Conservation (phyloP, 1,284 basidiomycete species). For the Anthracocystis setariae region DNA sequence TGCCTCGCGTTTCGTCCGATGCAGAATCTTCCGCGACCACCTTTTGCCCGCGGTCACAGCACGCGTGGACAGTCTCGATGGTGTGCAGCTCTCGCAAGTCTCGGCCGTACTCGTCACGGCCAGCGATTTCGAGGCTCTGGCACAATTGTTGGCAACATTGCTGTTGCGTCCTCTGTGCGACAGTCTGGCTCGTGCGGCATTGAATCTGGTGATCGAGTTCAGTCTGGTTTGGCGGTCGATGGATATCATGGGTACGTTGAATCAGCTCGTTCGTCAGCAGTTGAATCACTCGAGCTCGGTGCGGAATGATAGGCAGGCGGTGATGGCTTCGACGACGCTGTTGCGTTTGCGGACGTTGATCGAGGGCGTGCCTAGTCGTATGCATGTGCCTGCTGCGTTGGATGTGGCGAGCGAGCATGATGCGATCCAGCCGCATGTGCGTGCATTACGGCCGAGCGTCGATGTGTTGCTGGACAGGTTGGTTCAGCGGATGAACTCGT, state of each 20-base stretch:
- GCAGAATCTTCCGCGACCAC: constrained; percentile 35
- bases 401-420: constrained; percentile 12
- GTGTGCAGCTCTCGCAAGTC: constrained; percentile 32
- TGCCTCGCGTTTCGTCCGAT: constrained; percentile 55
- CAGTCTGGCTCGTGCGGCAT: constrained; percentile 29
- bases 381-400: constrained; percentile 9
- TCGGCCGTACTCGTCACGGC: constrained; percentile 31
- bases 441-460: constrained; percentile 23
- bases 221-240: constrained; percentile 39
- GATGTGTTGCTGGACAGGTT: constrained; percentile 29
- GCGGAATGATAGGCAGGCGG: constrained; percentile 39
- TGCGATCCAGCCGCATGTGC: constrained; percentile 30
- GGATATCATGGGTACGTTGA: constrained; percentile 47
- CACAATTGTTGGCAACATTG: constrained; percentile 35
- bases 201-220: constrained; percentile 44
- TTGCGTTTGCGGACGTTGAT: constrained; percentile 44
- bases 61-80: constrained; percentile 32
- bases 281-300: constrained; percentile 48
- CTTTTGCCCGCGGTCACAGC: constrained; percentile 28
- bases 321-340: constrained; percentile 45
- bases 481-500: constrained; percentile 7
- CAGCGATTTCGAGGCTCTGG: constrained; percentile 40
- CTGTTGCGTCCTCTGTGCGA: constrained; percentile 38
- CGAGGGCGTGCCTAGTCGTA: constrained; percentile 26
- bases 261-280: constrained; percentile 48